Base-by-base conservation (phyloP, 1,139 yeast genomes). In the Yamadazyma sp. region DNA sequence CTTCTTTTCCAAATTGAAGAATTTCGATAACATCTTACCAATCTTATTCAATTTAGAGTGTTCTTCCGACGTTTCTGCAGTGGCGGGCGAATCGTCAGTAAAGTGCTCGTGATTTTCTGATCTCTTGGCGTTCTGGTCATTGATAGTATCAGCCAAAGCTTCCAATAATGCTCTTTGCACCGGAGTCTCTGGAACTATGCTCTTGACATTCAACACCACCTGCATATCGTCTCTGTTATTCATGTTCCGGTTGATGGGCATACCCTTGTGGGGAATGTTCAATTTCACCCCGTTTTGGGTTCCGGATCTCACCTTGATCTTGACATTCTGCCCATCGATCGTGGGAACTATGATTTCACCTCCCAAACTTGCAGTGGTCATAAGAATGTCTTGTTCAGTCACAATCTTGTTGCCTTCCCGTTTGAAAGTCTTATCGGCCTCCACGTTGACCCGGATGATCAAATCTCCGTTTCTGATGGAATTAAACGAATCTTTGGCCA, bases 341-440 rank as follows among this genome's bases (percentile, higher is more conserved):
- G 97, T 90, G 27, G 97, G 97, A 11, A 92, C 80, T 33, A 84
- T 78, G 21, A 92, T 76, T 38, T 80, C 82, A 25, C 99, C 99
- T 42, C 99, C 99, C 35, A 92, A 70, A 0, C 96, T 92, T 2
- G 98, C 98, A 0, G 98, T 92, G 1, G 98, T 92, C 82, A 89
- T 86, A 34, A 94, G 84, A 39, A 92, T 80, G 33, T 79, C 79
- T 37, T 82, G 80, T 26, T 73, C 69, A 53, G 80, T 75, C 41
- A 85, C 61, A 45, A 92, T 73, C 53, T 85, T 80, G 43, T 76
- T 70, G 31, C 85, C 85, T 26, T 69, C 70, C 38, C 96, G 76
- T 34, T 71, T 68, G 62, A 90, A 92, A 25, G 70, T 62, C 23
- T 82, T 74, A 57, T 92, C 97, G 23, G 82, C 80, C 48, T 76